phyloP scores from a whole-genome alignment of 192 early-diverging fungal species.

The Diversispora epigaea region DNA sequence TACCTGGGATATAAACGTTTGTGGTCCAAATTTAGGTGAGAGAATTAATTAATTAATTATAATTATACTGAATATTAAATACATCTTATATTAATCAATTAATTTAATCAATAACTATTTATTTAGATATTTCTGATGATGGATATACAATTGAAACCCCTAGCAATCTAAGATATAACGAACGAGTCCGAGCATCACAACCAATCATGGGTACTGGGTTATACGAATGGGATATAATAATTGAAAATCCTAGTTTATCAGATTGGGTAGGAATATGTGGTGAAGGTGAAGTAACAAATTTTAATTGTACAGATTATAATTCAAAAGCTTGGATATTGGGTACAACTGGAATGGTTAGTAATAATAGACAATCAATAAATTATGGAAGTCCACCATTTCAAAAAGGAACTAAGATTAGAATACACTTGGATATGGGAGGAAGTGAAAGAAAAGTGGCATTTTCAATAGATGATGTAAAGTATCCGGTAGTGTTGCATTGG shows the following conservation, averaged over 20 bases:
- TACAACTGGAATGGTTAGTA: not conserved
- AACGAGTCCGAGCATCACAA: not conserved
- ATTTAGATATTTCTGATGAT: not conserved
- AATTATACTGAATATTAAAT: too few species aligned
- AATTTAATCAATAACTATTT: too few species aligned
- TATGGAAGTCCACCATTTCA: not conserved
- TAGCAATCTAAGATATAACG: not conserved
- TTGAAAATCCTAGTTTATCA: not conserved
- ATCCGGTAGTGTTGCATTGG: not conserved
- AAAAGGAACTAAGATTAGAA: not conserved
- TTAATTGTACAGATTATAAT: not conserved
- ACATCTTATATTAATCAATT: too few species aligned
- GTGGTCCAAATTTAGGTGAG: not conserved
- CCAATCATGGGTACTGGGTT: not conserved
- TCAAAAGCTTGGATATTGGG: slow-evolving; percentile 5
- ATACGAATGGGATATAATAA: slow-evolving; percentile 24
- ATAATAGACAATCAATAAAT: not conserved
- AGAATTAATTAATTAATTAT: too few species aligned
- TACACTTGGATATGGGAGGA: slow-evolving; percentile 22
- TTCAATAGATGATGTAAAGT: slow-evolving; percentile 21
- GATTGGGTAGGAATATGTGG: slow-evolving; percentile 6
- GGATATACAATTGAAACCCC: not conserved
- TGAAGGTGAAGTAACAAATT: not conserved
- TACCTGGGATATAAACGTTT: not conserved
- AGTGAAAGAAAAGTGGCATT: not conserved